These are phyloP conservation scores for Hericium rajendrae DNA, from an alignment of 768 basidiomycete species.

Conservation along the genomic window DNA sequence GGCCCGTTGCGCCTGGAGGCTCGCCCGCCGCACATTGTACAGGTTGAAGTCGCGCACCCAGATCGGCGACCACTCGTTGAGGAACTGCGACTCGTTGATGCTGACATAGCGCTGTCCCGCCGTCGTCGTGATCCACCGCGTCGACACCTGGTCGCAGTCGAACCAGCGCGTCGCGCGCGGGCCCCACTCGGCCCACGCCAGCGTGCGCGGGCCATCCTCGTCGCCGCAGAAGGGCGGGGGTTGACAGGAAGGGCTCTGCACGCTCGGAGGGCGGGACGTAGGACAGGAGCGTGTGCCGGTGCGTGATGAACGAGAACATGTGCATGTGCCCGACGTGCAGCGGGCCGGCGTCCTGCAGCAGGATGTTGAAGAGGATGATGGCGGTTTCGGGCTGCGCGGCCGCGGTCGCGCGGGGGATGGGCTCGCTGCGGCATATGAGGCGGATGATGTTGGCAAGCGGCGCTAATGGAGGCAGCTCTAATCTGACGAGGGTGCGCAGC, in stretches of 20 bases:
- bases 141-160: conserved; percentile 12
- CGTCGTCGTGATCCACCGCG: conserved; percentile 24
- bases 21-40: conserved; percentile 2
- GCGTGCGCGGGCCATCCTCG: not conserved
- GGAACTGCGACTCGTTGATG: conserved; percentile 8
- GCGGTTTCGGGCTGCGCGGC: conserved; percentile 10
- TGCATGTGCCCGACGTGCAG: conserved; percentile 6
- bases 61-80: conserved; percentile 1
- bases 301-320: conserved; percentile 17
- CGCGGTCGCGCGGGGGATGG: conserved; percentile 11
- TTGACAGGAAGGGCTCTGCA: conserved; percentile 1
- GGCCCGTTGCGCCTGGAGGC: conserved; percentile 2
- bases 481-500: conserved; percentile 9
- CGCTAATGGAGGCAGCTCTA: conserved; percentile 14
- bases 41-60: conserved; percentile 19
- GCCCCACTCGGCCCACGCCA: conserved; percentile 18
- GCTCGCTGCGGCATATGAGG: conserved; percentile 21
- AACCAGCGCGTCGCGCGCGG: conserved; percentile 17
- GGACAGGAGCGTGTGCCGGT: conserved; percentile 15
- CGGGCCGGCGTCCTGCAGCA: conserved; percentile 5
- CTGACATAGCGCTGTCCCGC: conserved; percentile 19
- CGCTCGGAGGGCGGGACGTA: not conserved
- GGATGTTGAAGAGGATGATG: conserved; percentile 17
- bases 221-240: not conserved
- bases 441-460: conserved; percentile 10